Evolutionary conservation across 73 alveolate species (phyloP).

Genomic region (Tetrahymena elliotti): DNA sequence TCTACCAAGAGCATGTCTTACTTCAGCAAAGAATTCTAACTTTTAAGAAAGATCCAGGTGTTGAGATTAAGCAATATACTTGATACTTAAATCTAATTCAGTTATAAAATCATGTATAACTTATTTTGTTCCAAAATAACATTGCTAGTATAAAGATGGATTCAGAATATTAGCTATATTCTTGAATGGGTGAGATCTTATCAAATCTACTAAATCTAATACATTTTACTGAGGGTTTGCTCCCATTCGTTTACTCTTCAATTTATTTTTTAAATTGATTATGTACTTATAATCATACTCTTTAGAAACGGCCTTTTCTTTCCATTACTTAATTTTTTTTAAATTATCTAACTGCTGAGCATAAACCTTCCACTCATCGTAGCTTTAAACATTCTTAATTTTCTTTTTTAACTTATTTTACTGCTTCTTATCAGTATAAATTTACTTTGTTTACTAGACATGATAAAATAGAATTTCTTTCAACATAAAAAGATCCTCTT

Average conservation of each 20-base stretch:
- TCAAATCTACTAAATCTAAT: background rate
- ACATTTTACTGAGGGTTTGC: background rate
- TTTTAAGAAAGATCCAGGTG: conserved; percentile 10
- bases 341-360: background rate
- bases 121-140: conserved; percentile 54
- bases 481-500: background rate
- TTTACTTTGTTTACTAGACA: background rate
- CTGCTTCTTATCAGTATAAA: background rate
- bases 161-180: conserved; percentile 50
- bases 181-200: conserved; percentile 40
- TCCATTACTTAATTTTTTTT: background rate
- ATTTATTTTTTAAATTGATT: background rate
- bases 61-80: conserved; percentile 37
- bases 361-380: background rate
- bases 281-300: background rate
- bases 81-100: conserved; percentile 45
- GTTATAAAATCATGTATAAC: conserved; percentile 52
- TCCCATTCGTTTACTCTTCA: background rate
- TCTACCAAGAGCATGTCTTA: conserved; percentile 60
- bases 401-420: background rate
- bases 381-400: background rate
- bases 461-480: background rate
- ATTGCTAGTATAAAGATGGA: conserved; percentile 47
- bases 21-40: conserved; percentile 60
- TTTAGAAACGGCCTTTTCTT: background rate